phyloP scores from a whole-genome alignment of 768 basidiomycete genomes.

The Boletales sp. region DNA sequence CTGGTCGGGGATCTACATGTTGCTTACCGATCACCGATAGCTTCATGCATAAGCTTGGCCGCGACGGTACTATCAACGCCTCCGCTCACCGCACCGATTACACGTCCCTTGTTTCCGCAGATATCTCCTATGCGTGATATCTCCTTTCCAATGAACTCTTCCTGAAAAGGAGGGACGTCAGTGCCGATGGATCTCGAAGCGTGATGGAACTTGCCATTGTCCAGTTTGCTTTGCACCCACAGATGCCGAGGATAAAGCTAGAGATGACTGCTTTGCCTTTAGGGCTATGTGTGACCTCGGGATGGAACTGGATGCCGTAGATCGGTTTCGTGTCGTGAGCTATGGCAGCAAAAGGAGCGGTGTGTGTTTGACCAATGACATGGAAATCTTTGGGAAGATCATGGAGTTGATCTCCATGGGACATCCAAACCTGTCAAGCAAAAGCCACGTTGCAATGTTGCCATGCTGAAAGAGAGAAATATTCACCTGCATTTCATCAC shows the following conservation, averaged over 20 bases:
- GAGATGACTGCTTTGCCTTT: constrained; percentile 87
- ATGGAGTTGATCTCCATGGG: constrained; percentile 92
- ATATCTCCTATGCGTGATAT: constrained; percentile 90
- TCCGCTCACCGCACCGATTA: constrained; percentile 96
- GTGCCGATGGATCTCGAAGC: constrained; percentile 3
- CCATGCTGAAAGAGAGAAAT: background rate
- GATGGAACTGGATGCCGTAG: constrained; percentile 98
- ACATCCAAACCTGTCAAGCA: constrained; percentile 93
- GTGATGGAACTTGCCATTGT: constrained; percentile 69
- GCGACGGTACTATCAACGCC: constrained; percentile 98
- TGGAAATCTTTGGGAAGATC: constrained; percentile 80
- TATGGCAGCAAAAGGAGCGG: constrained; percentile 90
- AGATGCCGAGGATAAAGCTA: constrained; percentile 80
- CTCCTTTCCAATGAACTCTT: constrained; percentile 97
- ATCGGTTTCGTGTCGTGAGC: constrained; percentile 86
- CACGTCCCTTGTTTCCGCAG: constrained; percentile 90
- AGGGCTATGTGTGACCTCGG: constrained; percentile 94
- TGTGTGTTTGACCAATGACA: constrained; percentile 79
- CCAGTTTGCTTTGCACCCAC: constrained; percentile 80
- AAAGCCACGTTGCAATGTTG: background rate
- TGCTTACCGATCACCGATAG: constrained; percentile 88
- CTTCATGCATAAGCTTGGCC: constrained; percentile 99
- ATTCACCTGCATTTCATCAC: constrained; percentile 83
- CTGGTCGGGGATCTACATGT: background rate
- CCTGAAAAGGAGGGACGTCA: constrained; percentile 33